Evolutionary conservation across 768 basidiomycete species (phyloP).

Genomic region (Tricholoma sp.): DNA sequence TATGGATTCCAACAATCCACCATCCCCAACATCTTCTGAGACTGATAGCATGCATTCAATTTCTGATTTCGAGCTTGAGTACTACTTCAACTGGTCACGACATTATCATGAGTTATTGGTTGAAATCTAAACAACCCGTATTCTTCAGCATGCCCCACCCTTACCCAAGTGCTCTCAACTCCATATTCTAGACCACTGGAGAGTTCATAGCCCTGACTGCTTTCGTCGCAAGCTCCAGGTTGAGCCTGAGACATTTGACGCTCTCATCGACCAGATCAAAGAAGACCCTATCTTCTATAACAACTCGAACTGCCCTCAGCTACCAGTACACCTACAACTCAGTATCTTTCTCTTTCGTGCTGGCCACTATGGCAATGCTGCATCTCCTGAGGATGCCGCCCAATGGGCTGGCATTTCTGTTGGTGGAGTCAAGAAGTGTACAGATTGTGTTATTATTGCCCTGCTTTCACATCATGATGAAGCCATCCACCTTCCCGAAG

Average conservation of each 20-base stretch:
- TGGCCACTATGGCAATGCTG: constrained; percentile 8
- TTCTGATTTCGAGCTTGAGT: neutral
- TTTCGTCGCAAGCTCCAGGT: constrained; percentile 4
- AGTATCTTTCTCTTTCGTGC: constrained; percentile 6
- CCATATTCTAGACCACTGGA: constrained; percentile 3
- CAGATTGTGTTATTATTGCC: neutral
- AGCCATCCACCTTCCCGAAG: neutral
- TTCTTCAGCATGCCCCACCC: neutral
- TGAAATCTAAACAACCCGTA: neutral
- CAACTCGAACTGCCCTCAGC: constrained; percentile 3
- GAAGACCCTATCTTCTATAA: constrained; percentile 5
- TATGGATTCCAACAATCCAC: neutral
- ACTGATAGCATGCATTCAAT: neutral
- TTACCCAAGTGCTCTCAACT: constrained; percentile 1
- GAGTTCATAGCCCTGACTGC: neutral
- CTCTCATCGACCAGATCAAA: neutral
- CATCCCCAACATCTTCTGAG: neutral
- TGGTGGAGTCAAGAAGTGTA: neutral
- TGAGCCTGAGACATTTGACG: constrained; percentile 7
- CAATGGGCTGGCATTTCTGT: neutral
- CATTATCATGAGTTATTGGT: neutral
- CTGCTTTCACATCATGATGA: constrained; percentile 1
- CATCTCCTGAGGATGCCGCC: constrained; percentile 2
- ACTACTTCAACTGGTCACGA: neutral
- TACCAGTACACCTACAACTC: constrained; percentile 8